Conservation (phyloP, 495 filamentous ascomycete species). For the Aspergillus steynii region DNA sequence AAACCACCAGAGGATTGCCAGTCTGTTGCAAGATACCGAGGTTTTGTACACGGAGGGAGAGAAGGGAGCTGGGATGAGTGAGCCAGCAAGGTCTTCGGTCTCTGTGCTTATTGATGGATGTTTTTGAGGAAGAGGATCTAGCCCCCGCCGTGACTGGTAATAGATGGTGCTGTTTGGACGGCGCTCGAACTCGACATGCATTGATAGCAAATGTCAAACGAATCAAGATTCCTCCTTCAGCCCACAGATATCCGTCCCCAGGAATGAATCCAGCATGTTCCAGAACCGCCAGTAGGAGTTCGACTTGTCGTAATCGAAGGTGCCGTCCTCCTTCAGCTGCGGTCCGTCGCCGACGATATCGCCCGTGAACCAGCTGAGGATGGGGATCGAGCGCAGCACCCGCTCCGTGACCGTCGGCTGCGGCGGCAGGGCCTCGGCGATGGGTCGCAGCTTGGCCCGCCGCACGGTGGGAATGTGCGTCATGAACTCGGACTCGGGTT, state of each 20-base stretch:
- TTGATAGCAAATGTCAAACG: neutral
- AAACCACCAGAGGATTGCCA: no score
- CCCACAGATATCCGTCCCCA: conserved; percentile 54
- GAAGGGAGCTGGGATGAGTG: no score
- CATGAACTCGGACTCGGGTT: conserved; percentile 50
- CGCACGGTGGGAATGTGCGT: conserved; percentile 52
- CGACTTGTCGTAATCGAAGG: conserved; percentile 73
- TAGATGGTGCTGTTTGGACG: no score
- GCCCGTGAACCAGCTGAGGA: conserved; percentile 68
- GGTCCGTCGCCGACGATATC: conserved; percentile 80
- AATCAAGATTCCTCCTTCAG: conserved; percentile 48
- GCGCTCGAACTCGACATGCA: neutral
- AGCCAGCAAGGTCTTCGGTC: no score
- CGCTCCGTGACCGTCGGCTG: conserved; percentile 61
- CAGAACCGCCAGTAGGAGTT: conserved; percentile 74
- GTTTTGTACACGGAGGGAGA: no score
- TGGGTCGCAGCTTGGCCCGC: conserved; percentile 51
- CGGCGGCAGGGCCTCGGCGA: conserved; percentile 63
- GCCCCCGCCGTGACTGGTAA: no score
- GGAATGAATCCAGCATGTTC: conserved; percentile 45
- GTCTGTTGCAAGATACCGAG: no score
- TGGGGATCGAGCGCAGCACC: conserved; percentile 59
- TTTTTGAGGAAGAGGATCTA: neutral
- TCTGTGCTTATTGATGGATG: no score
- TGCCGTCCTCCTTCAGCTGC: conserved; percentile 73